Evolutionary conservation across 805 yeast genomes (phyloP), one percentile per base, ranked within the genome.

Genomic region (Teunomyces panamensis): DNA sequence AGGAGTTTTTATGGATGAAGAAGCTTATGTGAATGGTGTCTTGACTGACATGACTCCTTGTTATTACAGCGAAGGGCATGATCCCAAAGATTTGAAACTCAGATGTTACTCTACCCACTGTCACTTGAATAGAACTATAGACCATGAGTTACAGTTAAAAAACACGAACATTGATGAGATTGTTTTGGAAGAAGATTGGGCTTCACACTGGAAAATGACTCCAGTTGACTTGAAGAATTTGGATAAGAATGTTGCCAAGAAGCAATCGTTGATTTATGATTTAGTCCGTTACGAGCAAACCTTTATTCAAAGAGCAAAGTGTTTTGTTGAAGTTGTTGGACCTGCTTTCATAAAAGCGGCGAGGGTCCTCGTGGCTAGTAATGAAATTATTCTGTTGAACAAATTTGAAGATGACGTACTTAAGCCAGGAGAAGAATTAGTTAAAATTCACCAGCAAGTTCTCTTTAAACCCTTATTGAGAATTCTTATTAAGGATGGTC

Each of bases 241-340:
- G 6, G 81, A 76, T 45, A 75, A 75, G 9, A 62, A 65, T 9
- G 79, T 81, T 46, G 71, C 82, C n/a, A 81, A 80, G 56, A 74
- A 81, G 32, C 96, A 89, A 60, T 84, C 88, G 47, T 81, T 84
- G 48, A 77, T 87, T 3, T 89, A 85, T 64, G 96, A 89, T 59
- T 67, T 88, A 42, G 79, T 89, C 27, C 73, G 81, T 47, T 78
- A 82, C 42, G 96, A 88, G 54, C 88, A 85, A 56, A 76, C 81
- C 13, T 85, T 85, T 45, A 76, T 87, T 20, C 81, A 79, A 43
- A 77, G 88, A 57, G 84, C 90, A 2, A 74, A 76, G 51, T 80
- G 85, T 3, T 84, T 87, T 45, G 70, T 85, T 3, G 79, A 78
- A 30, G 30, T 26, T 5, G 76, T 70, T 4, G 77, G 71, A 0